Conservation (phyloP, 768 basidiomycete species). For the Russula sp. region DNA sequence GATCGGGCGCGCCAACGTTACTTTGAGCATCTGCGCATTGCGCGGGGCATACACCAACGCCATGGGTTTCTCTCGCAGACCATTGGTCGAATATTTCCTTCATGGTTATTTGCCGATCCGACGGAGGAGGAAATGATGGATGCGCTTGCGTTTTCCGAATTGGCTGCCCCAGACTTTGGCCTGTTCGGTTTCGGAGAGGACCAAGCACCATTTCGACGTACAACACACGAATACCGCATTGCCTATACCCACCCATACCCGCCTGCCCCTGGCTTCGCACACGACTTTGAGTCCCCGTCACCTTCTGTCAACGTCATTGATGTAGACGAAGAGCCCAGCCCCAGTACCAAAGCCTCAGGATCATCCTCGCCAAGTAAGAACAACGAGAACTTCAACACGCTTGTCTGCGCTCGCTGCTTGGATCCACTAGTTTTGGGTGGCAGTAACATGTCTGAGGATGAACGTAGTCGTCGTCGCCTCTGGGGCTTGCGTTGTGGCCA, state of each 20-base stretch:
- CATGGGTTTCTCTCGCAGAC: conserved; percentile 27
- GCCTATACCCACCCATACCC: conserved; percentile 61
- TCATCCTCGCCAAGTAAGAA: conserved; percentile 32
- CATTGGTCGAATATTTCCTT: conserved; percentile 23
- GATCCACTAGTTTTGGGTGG: conserved; percentile 60
- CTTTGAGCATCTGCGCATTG: conserved; percentile 20
- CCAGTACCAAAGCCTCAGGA: conserved; percentile 31
- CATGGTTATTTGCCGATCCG: conserved; percentile 28
- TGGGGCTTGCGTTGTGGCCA: conserved; percentile 80
- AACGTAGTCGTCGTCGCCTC: conserved; percentile 47
- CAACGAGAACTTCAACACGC: conserved; percentile 42
- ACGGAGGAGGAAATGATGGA: conserved; percentile 29
- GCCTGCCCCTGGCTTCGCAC: conserved; percentile 61
- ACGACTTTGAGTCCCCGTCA: conserved; percentile 53
- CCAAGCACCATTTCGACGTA: conserved; percentile 5
- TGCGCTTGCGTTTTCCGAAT: conserved; percentile 27
- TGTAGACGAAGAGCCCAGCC: conserved; percentile 40
- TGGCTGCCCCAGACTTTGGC: conserved; percentile 10
- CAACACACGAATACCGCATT: conserved; percentile 48
- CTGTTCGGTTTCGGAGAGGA: conserved; percentile 12
- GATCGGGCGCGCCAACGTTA: conserved; percentile 22
- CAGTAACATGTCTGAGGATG: conserved; percentile 42
- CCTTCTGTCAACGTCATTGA: conserved; percentile 48
- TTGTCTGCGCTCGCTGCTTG: conserved; percentile 66
- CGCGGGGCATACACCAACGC: conserved; percentile 21